Percentiles rank a stretch among this genome's conserved stretches.
These are phyloP conservation scores for Eucalyptus pumila DNA, from an alignment of 345 rosid species.

Conservation along the genomic window DNA sequence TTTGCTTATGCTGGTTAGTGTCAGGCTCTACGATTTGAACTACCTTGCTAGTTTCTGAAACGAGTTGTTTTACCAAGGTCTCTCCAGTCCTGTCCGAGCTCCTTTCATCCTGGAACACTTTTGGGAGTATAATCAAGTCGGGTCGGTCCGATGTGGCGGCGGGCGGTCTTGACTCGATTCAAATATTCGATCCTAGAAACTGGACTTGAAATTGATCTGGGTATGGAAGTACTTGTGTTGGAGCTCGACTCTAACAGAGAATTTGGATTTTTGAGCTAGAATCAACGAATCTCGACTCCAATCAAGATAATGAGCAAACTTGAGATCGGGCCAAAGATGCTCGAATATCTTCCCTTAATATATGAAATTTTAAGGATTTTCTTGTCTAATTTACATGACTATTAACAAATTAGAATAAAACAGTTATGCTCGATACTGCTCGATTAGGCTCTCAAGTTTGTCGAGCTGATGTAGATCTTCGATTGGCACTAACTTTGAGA, in stretches of 20 bases:
- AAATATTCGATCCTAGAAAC: too few relatives aligned
- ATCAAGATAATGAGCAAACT: not conserved
- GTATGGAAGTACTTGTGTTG: too few relatives aligned
- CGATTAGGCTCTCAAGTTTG: not conserved
- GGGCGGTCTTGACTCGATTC: too few relatives aligned
- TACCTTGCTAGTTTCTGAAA: not conserved
- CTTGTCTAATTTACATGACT: not conserved
- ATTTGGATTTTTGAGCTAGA: not conserved
- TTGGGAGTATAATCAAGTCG: too few relatives aligned
- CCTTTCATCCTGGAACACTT: too few relatives aligned
- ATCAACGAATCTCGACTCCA: not conserved
- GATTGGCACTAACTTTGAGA: too few relatives aligned
- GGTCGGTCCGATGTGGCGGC: too few relatives aligned
- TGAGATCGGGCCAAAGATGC: not conserved
- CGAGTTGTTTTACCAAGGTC: too few relatives aligned
- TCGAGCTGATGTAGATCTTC: not conserved
- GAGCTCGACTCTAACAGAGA: not conserved
- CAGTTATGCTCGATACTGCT: not conserved
- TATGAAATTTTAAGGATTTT: not conserved
- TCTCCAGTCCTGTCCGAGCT: too few relatives aligned
- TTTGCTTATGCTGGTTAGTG: not conserved
- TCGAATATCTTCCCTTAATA: not conserved
- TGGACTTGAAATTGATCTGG: too few relatives aligned
- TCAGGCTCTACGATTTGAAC: not conserved
- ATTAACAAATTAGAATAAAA: not conserved